Percentiles rank a stretch among this genome's conserved stretches.
Evolutionary conservation across 1,284 basidiomycete genomes (phyloP).

Genomic region (Wallemia hederae): DNA sequence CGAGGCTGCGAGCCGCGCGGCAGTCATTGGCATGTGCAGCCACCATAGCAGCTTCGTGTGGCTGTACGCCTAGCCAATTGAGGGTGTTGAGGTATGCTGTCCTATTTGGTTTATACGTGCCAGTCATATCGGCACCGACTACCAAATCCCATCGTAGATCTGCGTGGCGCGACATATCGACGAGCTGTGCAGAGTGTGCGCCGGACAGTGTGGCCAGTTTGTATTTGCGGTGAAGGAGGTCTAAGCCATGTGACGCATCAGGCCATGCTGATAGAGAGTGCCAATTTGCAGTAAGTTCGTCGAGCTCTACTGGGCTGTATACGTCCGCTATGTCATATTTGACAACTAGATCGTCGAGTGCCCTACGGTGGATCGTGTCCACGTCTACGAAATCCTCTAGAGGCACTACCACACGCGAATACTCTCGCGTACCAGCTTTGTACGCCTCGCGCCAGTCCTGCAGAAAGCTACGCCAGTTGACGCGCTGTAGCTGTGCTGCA

Average conservation of each 20-base stretch:
- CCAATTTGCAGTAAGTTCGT: neutral
- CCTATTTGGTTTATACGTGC: slow-evolving; percentile 30
- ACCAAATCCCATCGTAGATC: slow-evolving; percentile 32
- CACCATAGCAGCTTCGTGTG: slow-evolving; percentile 29
- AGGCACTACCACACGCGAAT: slow-evolving; percentile 19
- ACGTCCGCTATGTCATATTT: neutral
- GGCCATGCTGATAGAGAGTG: slow-evolving; percentile 22
- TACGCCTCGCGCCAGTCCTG: slow-evolving; percentile 29
- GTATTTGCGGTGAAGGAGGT: slow-evolving; percentile 23
- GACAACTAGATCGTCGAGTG: slow-evolving; percentile 7
- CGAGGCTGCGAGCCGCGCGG: slow-evolving; percentile 21
- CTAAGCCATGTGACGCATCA: slow-evolving; percentile 24
- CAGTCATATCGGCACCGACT: slow-evolving; percentile 28
- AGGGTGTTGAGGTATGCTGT: slow-evolving; percentile 23
- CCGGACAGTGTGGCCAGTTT: slow-evolving; percentile 30
- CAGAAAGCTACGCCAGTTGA: slow-evolving; percentile 24
- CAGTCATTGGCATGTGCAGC: slow-evolving; percentile 32
- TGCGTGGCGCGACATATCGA: slow-evolving; percentile 32
- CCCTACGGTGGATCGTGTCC: slow-evolving; percentile 29
- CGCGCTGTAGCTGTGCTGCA: neutral
- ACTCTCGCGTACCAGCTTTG: slow-evolving; percentile 21
- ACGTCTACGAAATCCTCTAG: slow-evolving; percentile 23
- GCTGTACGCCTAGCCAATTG: slow-evolving; percentile 23
- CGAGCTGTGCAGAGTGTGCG: slow-evolving; percentile 28
- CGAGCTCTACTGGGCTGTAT: neutral